phyloP scores from a whole-genome alignment of 2,329 filamentous ascomycete genomes.

The Aspergillus eucalypticola region DNA sequence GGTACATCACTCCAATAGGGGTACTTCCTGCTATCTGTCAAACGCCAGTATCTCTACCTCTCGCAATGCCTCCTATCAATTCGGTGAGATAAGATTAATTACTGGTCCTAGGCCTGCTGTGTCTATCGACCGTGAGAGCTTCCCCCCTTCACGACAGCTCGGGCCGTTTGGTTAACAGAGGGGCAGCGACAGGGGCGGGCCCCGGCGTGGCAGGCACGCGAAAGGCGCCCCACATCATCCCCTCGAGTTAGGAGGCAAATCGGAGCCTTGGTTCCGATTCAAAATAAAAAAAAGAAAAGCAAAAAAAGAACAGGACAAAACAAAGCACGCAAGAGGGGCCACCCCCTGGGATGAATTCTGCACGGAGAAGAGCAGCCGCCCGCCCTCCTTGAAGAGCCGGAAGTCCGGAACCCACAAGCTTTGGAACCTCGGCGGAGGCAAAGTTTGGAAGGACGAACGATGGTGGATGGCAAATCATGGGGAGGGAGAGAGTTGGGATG shows the following conservation, averaged over 20 bases:
- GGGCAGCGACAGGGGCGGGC: neutral
- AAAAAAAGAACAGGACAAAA: no score
- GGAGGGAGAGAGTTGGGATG: neutral
- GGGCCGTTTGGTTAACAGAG: neutral
- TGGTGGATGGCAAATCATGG: constrained; percentile 13
- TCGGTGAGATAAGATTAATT: no score
- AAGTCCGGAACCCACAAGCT: neutral
- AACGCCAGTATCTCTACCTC: neutral
- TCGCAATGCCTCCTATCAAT: neutral
- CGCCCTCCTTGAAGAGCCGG: neutral
- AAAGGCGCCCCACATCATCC: neutral
- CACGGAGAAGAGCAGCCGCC: neutral
- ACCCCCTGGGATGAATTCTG: neutral
- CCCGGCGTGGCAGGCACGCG: constrained; percentile 3
- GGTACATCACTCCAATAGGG: neutral
- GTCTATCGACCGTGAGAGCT: neutral
- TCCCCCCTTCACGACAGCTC: neutral
- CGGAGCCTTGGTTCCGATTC: constrained; percentile 7
- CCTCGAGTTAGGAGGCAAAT: constrained; percentile 12
- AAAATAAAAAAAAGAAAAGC: no score
- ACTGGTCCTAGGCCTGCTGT: no score
- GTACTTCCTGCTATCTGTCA: neutral
- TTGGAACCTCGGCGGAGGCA: constrained; percentile 7
- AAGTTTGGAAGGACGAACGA: constrained; percentile 1
- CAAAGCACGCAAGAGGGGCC: neutral